These are phyloP conservation scores for Sclerotinia borealis DNA, from an alignment of 2,329 filamentous ascomycete species.

Conservation along the genomic window DNA sequence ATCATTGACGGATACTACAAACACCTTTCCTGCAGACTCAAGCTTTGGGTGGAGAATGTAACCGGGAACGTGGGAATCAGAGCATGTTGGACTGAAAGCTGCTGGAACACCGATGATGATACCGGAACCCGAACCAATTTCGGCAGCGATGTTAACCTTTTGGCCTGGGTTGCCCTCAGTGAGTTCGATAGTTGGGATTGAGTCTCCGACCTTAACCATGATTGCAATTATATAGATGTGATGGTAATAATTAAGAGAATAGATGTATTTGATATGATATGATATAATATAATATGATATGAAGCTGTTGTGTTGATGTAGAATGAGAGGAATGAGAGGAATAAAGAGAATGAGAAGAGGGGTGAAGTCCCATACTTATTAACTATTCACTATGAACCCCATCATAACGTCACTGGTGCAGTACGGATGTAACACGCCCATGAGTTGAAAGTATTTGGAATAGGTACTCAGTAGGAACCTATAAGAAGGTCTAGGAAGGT, in stretches of 20 bases:
- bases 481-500: constrained; percentile 4
- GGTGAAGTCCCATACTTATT: neutral
- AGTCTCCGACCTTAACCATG: constrained; percentile 66
- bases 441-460: neutral
- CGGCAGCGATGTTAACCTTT: constrained; percentile 75
- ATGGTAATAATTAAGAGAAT: neutral
- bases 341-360: neutral
- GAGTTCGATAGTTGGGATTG: constrained; percentile 69
- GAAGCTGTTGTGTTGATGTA: neutral
- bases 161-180: constrained; percentile 79
- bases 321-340: neutral
- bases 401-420: neutral
- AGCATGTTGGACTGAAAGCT: constrained; percentile 66
- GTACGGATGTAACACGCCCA: neutral
- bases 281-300: neutral
- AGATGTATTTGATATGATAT: neutral
- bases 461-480: neutral
- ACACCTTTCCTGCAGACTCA: constrained; percentile 74
- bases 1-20: constrained; percentile 89
- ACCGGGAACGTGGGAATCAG: constrained; percentile 70
- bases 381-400: neutral
- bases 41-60: constrained; percentile 76
- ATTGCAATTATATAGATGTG: constrained; percentile 13
- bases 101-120: constrained; percentile 81
- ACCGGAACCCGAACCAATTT: constrained; percentile 65